Percentiles rank a stretch among this genome's conserved stretches.
These are phyloP conservation scores for Penicillium freii DNA, from an alignment of 2,329 filamentous ascomycete species.

Conservation along the genomic window DNA sequence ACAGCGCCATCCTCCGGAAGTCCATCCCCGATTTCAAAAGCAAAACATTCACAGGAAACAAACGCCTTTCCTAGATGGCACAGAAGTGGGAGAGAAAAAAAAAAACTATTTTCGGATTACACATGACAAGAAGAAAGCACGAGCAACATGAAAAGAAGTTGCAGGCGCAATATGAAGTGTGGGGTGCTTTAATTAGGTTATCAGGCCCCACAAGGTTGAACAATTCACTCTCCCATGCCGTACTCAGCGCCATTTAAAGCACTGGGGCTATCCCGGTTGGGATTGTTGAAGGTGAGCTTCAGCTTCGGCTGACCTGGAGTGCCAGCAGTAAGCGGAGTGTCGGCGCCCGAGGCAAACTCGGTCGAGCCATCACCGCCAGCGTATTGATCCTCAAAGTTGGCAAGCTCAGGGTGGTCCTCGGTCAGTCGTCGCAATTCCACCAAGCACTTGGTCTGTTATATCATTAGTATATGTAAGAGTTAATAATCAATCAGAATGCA, in stretches of 20 bases:
- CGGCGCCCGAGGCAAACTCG: constrained; percentile 47
- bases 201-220: background rate
- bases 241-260: constrained; percentile 33
- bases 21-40: constrained; percentile 12
- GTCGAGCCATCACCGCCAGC: constrained; percentile 53
- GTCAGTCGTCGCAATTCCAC: constrained; percentile 55
- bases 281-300: constrained; percentile 62
- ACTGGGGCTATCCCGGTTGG: constrained; percentile 37
- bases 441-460: constrained; percentile 48
- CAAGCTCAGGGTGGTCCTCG: constrained; percentile 54
- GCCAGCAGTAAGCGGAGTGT: constrained; percentile 62
- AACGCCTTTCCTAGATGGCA: constrained; percentile 15
- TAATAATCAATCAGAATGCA: background rate
- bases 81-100: background rate
- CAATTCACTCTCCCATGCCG: constrained; percentile 34
- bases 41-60: constrained; percentile 8
- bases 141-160: constrained; percentile 3
- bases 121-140: constrained; percentile 10
- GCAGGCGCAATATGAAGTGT: background rate
- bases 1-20: constrained; percentile 10
- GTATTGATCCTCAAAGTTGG: constrained; percentile 56
- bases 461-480: background rate
- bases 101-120: constrained; percentile 12
- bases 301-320: constrained; percentile 61
- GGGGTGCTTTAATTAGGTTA: background rate